Conservation (phyloP, 495 filamentous ascomycete species). For the Neurospora sp. region DNA sequence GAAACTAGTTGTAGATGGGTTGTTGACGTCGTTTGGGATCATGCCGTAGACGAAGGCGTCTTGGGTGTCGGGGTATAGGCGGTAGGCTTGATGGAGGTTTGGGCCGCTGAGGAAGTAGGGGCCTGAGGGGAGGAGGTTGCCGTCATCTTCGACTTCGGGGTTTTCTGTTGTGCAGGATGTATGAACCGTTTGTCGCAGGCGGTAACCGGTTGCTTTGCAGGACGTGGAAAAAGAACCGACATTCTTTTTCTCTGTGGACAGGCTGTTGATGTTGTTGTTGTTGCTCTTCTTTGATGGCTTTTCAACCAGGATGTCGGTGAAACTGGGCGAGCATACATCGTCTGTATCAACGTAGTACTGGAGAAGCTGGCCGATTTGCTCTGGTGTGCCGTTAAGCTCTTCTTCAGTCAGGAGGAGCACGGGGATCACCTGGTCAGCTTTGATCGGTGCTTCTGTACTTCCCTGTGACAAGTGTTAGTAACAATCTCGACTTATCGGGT, state of each 20-base stretch:
- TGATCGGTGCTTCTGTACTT: slow-evolving; percentile 4
- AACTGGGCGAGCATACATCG: slow-evolving; percentile 37
- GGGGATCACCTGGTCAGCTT: slow-evolving; percentile 5
- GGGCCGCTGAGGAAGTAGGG: slow-evolving; percentile 13
- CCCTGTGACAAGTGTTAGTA: neutral
- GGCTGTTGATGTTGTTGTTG: neutral
- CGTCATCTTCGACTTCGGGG: neutral
- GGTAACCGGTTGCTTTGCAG: neutral
- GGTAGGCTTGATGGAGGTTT: slow-evolving; percentile 9
- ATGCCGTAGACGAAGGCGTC: slow-evolving; percentile 8
- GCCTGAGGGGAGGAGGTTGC: slow-evolving; percentile 4
- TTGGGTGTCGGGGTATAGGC: slow-evolving; percentile 8
- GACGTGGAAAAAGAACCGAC: neutral
- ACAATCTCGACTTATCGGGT: neutral
- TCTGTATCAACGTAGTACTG: slow-evolving; percentile 3
- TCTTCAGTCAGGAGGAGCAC: slow-evolving; percentile 2
- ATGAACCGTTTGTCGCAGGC: neutral
- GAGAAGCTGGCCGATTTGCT: neutral
- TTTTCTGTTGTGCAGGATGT: neutral
- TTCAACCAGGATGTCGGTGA: slow-evolving; percentile 42
- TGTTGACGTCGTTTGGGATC: neutral
- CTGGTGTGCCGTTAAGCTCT: neutral
- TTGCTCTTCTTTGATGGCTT: neutral
- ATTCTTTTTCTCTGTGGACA: neutral
- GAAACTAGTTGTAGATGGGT: neutral